Evolutionary conservation across 2,329 filamentous ascomycete genomes (phyloP).

Genomic region (Fusarium vanettenii): DNA sequence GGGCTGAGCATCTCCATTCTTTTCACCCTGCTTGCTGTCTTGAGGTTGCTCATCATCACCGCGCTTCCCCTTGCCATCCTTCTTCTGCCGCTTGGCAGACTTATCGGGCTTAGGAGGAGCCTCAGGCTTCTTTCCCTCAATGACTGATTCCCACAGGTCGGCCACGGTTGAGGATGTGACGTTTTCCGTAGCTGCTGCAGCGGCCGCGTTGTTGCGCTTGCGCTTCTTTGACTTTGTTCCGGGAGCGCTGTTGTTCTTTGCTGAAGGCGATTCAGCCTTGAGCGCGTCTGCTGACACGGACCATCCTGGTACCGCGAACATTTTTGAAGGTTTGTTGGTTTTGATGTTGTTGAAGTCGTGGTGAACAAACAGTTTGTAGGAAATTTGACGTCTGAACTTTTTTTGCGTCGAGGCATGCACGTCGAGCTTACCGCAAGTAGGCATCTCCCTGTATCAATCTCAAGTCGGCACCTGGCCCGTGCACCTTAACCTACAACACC

Average conservation of each 20-base stretch:
- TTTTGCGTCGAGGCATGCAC: not conserved
- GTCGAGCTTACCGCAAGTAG: not conserved
- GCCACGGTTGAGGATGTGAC: conserved; percentile 79
- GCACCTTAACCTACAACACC: not conserved
- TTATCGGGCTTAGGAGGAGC: conserved; percentile 27
- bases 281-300: conserved; percentile 79
- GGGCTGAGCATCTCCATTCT: conserved; percentile 36
- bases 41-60: conserved; percentile 38
- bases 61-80: conserved; percentile 46
- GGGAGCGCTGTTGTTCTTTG: conserved; percentile 47
- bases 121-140: conserved; percentile 71
- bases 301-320: conserved; percentile 98
- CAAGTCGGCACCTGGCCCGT: not conserved
- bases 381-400: not conserved
- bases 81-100: conserved; percentile 51
- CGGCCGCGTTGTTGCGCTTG: conserved; percentile 54
- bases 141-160: conserved; percentile 82
- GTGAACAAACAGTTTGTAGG: not conserved
- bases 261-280: conserved; percentile 70
- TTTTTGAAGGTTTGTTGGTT: conserved; percentile 48
- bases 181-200: conserved; percentile 44
- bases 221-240: conserved; percentile 68
- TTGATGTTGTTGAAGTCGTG: conserved; percentile 18
- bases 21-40: conserved; percentile 12
- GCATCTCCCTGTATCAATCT: not conserved